Evolutionary conservation across 345 rosid species (phyloP).

Genomic region (Corchorus capsularis): DNA sequence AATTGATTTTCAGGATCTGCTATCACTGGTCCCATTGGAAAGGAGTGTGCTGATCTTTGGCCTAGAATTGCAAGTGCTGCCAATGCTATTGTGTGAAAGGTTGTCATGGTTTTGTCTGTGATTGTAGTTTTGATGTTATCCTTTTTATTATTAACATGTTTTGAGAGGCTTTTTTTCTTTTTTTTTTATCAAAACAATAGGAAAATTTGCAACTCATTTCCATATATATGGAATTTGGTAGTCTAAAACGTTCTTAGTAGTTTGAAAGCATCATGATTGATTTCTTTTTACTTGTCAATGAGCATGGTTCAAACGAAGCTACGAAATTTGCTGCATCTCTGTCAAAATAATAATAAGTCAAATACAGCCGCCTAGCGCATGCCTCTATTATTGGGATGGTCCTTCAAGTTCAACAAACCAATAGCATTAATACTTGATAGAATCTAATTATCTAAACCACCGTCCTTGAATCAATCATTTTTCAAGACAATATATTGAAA

Average conservation of each 20-base stretch:
- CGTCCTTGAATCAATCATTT: too few relatives aligned
- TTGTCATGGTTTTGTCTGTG: neutral
- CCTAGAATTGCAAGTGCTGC: conserved; percentile 98
- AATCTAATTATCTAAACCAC: too few relatives aligned
- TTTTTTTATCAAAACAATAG: neutral
- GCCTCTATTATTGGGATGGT: too few relatives aligned
- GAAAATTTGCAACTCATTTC: neutral
- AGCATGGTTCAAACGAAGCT: too few relatives aligned
- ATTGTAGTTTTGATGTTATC: neutral
- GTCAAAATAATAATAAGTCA: too few relatives aligned
- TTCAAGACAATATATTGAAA: too few relatives aligned
- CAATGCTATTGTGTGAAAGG: conserved; percentile 54
- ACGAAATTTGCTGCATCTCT: too few relatives aligned
- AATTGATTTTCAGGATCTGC: conserved; percentile 56
- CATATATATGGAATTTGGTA: neutral
- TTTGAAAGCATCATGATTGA: too few relatives aligned
- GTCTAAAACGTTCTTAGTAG: neutral
- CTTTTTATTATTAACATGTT: neutral
- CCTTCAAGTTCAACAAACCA: too few relatives aligned
- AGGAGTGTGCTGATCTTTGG: conserved; percentile 96
- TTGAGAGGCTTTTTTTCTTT: neutral
- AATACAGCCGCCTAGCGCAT: too few relatives aligned
- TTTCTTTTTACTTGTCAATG: too few relatives aligned
- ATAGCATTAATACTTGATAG: too few relatives aligned
- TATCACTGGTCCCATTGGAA: conserved; percentile 88